Conservation (phyloP, 2,329 filamentous ascomycete genomes). For the Hypoxylon sp. region DNA sequence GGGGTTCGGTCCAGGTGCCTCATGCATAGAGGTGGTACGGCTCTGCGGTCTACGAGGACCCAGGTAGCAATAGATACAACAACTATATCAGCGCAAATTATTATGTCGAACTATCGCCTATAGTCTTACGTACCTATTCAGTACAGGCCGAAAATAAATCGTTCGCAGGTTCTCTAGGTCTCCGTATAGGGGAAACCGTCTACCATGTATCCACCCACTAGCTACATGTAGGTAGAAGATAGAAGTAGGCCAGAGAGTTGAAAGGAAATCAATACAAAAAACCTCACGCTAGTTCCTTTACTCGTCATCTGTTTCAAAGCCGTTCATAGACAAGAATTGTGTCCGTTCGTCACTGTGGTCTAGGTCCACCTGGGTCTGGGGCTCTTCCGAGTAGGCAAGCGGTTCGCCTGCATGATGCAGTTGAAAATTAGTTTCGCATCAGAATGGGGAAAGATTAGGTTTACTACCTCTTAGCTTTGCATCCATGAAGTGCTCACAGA, state of each 20-base stretch:
- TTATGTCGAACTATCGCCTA: neutral
- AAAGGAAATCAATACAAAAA: neutral
- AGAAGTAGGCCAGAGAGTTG: too few species aligned
- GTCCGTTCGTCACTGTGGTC: slow-evolving; percentile 11
- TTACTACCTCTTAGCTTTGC: slow-evolving; percentile 40
- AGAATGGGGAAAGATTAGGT: neutral
- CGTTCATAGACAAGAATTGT: slow-evolving; percentile 1
- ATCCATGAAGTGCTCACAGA: slow-evolving; percentile 56
- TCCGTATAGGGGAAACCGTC: neutral
- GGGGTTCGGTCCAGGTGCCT: neutral
- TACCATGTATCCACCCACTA: neutral
- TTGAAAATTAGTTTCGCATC: neutral
- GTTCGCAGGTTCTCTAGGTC: neutral
- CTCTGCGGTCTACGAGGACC: neutral
- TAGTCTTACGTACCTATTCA: neutral
- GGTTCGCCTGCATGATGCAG: slow-evolving; percentile 6
- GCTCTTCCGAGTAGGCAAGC: neutral
- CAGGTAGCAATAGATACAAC: neutral
- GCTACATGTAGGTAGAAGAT: too few species aligned
- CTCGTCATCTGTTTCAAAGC: slow-evolving; percentile 4
- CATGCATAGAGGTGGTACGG: neutral
- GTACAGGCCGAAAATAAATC: too few species aligned
- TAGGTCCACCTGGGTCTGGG: neutral
- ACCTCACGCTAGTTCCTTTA: neutral
- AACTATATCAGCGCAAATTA: neutral